These are phyloP conservation scores for Nemania serpens DNA, from an alignment of 2,329 filamentous ascomycete species.

Conservation along the genomic window DNA sequence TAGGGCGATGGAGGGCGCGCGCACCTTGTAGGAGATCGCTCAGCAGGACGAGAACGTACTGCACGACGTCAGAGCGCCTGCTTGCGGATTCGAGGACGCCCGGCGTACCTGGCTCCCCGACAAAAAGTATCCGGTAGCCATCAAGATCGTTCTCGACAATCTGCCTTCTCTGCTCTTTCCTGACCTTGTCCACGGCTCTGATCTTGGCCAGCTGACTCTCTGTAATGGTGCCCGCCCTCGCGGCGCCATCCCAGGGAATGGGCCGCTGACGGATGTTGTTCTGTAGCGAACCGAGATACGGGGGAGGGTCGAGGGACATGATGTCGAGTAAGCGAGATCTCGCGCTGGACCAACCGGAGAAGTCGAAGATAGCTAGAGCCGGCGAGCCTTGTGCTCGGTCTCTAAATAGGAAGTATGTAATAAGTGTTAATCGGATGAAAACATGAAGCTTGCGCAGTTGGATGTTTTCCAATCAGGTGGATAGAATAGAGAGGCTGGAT, in stretches of 20 bases:
- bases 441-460: slow-evolving; percentile 5
- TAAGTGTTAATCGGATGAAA: slow-evolving; percentile 19
- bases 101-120: slow-evolving; percentile 71
- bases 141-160: slow-evolving; percentile 79
- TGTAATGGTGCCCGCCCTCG: slow-evolving; percentile 89
- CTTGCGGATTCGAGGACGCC: slow-evolving; percentile 82
- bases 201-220: slow-evolving; percentile 95
- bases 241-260: slow-evolving; percentile 97
- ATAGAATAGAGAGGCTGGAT: slow-evolving; percentile 7
- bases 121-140: slow-evolving; percentile 79
- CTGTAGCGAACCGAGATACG: slow-evolving; percentile 83
- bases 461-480: slow-evolving; percentile 24
- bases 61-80: slow-evolving; percentile 87
- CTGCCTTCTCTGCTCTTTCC: slow-evolving; percentile 85
- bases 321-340: slow-evolving; percentile 16
- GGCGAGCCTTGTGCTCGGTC: slow-evolving; percentile 5
- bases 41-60: slow-evolving; percentile 90
- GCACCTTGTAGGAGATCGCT: slow-evolving; percentile 86
- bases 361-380: slow-evolving; percentile 1
- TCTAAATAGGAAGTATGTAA: neutral
- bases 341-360: neutral
- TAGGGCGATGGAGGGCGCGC: neutral
- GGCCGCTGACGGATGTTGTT: slow-evolving; percentile 96
- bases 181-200: slow-evolving; percentile 93
- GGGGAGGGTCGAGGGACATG: slow-evolving; percentile 92